Percentiles rank a stretch among this genome's conserved stretches.
Conservation (phyloP, 2,329 filamentous ascomycete species). For the Huntiella abstrusa region DNA sequence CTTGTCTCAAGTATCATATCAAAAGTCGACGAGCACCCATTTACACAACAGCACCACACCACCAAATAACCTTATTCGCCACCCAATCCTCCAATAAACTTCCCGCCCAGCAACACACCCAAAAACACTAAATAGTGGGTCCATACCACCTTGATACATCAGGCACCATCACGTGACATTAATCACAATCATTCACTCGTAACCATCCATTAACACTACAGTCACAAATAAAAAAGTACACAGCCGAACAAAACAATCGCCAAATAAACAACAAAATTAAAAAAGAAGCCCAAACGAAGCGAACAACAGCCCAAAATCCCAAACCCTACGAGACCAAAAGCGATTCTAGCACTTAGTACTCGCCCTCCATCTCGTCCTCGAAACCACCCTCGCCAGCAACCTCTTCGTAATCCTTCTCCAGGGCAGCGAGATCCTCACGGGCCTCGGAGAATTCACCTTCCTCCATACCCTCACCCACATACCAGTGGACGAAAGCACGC, state of each 20-base stretch:
- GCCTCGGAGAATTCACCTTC: constrained; percentile 80
- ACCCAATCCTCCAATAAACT: too few species aligned
- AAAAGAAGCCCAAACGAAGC: constrained; percentile 5
- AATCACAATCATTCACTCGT: too few species aligned
- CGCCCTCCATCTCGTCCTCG: constrained; percentile 44
- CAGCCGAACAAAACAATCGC: neutral
- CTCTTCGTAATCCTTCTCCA: constrained; percentile 79
- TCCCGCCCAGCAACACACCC: too few species aligned
- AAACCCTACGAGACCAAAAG: neutral
- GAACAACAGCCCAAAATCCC: too few species aligned
- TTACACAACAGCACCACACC: too few species aligned
- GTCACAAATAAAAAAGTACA: neutral
- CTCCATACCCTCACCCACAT: constrained; percentile 82
- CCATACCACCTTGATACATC: too few species aligned
- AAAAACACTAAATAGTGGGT: too few species aligned
- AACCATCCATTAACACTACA: too few species aligned
- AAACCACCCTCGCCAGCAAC: constrained; percentile 55
- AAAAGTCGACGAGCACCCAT: too few species aligned
- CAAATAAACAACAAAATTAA: constrained; percentile 1
- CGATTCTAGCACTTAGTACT: constrained; percentile 47
- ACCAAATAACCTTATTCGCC: too few species aligned
- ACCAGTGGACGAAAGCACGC: constrained; percentile 61
- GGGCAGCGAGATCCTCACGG: constrained; percentile 65
- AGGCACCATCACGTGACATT: too few species aligned
- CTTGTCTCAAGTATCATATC: too few species aligned